phyloP scores from a whole-genome alignment of 331 rosid species.

The Quercus phellos region DNA sequence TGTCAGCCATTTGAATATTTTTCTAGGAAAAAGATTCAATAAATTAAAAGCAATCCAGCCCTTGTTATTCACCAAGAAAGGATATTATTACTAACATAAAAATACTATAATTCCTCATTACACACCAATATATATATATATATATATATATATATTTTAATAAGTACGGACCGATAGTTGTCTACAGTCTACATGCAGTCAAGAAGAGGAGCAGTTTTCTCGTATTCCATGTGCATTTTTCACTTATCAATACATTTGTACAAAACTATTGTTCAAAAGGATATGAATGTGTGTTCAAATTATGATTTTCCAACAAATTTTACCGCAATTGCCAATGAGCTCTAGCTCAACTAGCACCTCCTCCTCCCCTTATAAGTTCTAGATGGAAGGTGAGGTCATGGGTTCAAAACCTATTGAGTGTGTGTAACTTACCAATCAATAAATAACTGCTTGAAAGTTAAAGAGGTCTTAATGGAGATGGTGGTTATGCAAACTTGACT shows the following conservation, averaged over 20 bases:
- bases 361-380: too few relatives aligned
- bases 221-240: background rate
- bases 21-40: background rate
- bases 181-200: background rate
- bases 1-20: background rate
- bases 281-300: background rate
- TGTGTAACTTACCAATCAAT: too few relatives aligned
- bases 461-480: background rate
- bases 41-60: background rate
- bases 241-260: background rate
- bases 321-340: background rate
- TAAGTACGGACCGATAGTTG: background rate
- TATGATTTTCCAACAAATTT: background rate
- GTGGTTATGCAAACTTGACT: background rate
- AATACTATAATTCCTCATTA: background rate
- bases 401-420: too few relatives aligned
- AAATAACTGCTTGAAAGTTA: background rate
- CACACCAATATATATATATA: background rate
- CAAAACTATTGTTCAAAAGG: background rate
- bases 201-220: background rate
- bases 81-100: background rate
- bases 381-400: too few relatives aligned
- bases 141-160: too few relatives aligned
- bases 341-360: too few relatives aligned
- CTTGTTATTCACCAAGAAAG: background rate